A percentile compares a stretch with the other conserved stretches of the same genome.
Evolutionary conservation across 108 stramenopile species (phyloP).

Genomic region (Nannochloropsis salina): DNA sequence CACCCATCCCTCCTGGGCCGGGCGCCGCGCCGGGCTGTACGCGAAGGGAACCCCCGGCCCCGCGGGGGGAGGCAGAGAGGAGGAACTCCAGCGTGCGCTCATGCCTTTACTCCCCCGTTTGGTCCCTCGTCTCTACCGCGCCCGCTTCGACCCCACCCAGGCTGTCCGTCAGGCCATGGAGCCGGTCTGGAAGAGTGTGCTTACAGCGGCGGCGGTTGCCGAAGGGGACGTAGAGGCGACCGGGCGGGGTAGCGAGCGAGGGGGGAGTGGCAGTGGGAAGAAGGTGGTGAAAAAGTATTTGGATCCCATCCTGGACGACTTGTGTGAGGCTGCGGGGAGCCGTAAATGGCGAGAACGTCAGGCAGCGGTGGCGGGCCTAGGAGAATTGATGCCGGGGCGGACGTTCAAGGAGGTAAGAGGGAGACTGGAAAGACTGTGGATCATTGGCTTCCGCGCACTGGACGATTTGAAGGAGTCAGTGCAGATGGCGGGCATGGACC

Average conservation of each 20-base stretch:
- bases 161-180: background rate
- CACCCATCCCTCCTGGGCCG: background rate
- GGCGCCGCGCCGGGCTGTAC: background rate
- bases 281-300: background rate
- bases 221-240: background rate
- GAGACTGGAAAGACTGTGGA: background rate
- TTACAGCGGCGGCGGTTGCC: background rate
- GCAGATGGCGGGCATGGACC: background rate
- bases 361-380: background rate
- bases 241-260: background rate
- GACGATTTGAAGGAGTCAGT: conserved; percentile 10
- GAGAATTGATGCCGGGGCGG: background rate
- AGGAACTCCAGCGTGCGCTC: background rate
- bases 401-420: background rate
- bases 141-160: background rate
- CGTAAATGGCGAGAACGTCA: background rate
- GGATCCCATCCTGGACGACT: background rate
- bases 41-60: background rate
- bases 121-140: background rate
- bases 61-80: background rate
- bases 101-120: background rate
- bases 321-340: background rate
- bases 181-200: background rate
- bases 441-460: background rate
- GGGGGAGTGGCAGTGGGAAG: background rate